Base-by-base conservation (phyloP, 1,139 yeast genomes). In the Pneumocystis oryctolagi region DNA sequence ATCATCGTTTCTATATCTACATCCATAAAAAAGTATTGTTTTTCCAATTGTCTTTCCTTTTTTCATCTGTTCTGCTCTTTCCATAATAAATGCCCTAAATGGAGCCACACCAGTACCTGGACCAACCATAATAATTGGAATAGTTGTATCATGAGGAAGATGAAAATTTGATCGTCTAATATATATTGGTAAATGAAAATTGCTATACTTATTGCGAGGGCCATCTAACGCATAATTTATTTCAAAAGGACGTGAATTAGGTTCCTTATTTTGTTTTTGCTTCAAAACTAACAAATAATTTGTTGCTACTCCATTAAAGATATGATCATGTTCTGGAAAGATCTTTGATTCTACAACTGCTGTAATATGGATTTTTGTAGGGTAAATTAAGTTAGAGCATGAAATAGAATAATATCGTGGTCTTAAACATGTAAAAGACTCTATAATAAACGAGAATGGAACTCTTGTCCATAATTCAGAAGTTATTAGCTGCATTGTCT, bases 31-130 rank as follows among this genome's bases (percentile, higher is more conserved):
- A 66, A 90, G 78, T 59, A 89, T 66, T 60, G 86, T 80, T 68
- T 85, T 82, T 63, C 97, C 97, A 61, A 87, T 76, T 53, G 80
- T 81, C 39, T 76, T 74, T 56, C 83, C 82, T 20, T 58, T 28
- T 63, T 78, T 77, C 55, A 79, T 78, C 69, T 78, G 80, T 64
- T 78, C 76, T 62, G 81, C 85, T 71, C 92, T 84, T 74, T 90
- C 97, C 75, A 95, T 84, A 58, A 90, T 76, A 69, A 90, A 90
- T 1, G 95, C 97, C 76, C 97, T 84, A 78, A 90, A 88, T 66
- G 97, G 97, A 9, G 97, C 97, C 63, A 90, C 90, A 73, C 97
- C 97, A 12, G 97, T 90, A 68, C 98, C 98, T 61, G 98, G 97
- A 53, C 98, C 98, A 72, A 92, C 81, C 85, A 90, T 83, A 69